These are phyloP conservation scores for Emmonsia crescens DNA, from an alignment of 2,329 filamentous ascomycete genomes.

Conservation along the genomic window DNA sequence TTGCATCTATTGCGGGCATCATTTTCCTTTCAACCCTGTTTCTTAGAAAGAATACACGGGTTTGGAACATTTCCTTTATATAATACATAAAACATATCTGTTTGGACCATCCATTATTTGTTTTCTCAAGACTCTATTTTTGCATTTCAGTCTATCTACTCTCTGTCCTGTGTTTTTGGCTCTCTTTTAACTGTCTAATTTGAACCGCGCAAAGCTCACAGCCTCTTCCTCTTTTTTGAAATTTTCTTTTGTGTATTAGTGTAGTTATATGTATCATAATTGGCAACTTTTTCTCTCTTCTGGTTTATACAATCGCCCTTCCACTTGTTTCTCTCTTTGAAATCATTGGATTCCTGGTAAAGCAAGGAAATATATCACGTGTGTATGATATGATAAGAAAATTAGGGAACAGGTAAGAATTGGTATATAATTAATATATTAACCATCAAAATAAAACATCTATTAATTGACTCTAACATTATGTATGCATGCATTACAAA, in stretches of 20 bases:
- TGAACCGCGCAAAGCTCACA: no score
- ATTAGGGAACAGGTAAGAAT: neutral
- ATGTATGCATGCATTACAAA: no score
- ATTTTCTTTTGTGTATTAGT: neutral
- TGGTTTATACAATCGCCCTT: no score
- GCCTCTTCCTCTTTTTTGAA: no score
- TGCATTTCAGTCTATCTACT: no score
- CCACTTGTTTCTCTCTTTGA: neutral
- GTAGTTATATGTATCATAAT: no score
- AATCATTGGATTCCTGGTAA: neutral
- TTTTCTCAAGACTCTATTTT: neutral
- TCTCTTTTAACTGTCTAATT: no score
- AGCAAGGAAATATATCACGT: neutral
- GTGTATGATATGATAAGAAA: neutral
- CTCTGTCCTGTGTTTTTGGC: no score
- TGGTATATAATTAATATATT: no score
- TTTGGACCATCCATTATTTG: neutral
- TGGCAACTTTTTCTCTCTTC: no score
- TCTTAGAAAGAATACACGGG: neutral
- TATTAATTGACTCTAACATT: no score
- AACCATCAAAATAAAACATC: no score
- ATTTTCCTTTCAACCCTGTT: neutral
- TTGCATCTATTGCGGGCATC: neutral
- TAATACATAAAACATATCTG: neutral
- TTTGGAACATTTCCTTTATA: neutral